Conservation (phyloP, 208 protist genomes). For the Acanthamoeba royreba region DNA sequence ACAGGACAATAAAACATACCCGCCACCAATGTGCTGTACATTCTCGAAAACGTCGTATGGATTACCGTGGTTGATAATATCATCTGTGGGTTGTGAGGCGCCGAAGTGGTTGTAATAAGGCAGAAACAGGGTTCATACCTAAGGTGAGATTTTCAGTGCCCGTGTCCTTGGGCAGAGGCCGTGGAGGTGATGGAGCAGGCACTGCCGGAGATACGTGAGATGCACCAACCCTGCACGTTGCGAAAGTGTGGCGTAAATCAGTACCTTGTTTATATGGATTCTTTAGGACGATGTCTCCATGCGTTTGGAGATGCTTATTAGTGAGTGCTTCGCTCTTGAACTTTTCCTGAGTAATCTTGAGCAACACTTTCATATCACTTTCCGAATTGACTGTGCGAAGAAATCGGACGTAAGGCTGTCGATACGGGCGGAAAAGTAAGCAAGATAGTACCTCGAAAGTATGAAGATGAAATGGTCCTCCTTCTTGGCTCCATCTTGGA, state of each 20-base stretch:
- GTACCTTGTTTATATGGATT: slow-evolving; percentile 16
- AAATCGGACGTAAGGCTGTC: background rate
- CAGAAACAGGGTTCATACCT: background rate
- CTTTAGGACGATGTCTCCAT: slow-evolving; percentile 21
- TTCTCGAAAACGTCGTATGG: slow-evolving; percentile 60
- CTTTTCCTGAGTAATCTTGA: slow-evolving; percentile 13
- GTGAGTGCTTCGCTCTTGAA: background rate
- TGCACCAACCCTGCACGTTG: background rate
- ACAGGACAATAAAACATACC: slow-evolving; percentile 9
- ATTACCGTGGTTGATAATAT: slow-evolving; percentile 45
- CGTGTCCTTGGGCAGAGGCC: background rate
- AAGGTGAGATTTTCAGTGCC: slow-evolving; percentile 15
- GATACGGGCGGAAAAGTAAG: background rate
- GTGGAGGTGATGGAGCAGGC: background rate
- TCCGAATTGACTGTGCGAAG: slow-evolving; percentile 17
- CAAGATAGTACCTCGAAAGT: background rate
- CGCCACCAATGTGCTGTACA: slow-evolving; percentile 65
- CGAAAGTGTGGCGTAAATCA: background rate
- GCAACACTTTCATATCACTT: slow-evolving; percentile 21
- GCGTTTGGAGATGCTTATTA: background rate
- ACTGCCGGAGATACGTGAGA: background rate
- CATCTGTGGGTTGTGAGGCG: background rate
- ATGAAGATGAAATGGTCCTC: background rate
- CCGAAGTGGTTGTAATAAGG: background rate
- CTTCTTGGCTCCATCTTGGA: background rate